Conservation (phyloP, 495 filamentous ascomycete species). For the Neurospora sp. region DNA sequence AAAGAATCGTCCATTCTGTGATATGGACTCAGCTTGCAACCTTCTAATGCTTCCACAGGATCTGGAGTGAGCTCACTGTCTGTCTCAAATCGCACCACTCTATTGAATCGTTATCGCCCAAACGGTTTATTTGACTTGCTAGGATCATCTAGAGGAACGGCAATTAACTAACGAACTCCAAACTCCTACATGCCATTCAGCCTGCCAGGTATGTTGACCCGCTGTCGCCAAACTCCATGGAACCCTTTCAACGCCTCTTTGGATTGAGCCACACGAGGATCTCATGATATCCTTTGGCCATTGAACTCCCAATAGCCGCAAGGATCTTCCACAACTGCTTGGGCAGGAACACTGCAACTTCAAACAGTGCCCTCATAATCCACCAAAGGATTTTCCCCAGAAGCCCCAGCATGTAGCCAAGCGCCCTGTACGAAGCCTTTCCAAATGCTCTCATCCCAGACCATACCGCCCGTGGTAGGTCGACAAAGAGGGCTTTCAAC, state of each 20-base stretch:
- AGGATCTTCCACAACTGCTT: conserved; percentile 25
- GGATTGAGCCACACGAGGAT: conserved; percentile 33
- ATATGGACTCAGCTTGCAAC: background rate
- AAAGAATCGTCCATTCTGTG: background rate
- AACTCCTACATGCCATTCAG: background rate
- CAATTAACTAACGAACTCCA: background rate
- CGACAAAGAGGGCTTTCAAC: conserved; percentile 22
- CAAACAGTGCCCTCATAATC: conserved; percentile 16
- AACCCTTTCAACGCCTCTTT: conserved; percentile 9
- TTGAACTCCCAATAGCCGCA: conserved; percentile 16
- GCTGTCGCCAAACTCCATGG: background rate
- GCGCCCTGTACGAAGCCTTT: conserved; percentile 10
- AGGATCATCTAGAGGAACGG: background rate
- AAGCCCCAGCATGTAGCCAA: conserved; percentile 23
- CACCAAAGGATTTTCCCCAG: conserved; percentile 19
- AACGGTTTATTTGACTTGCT: background rate
- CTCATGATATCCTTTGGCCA: conserved; percentile 28
- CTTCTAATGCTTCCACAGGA: background rate
- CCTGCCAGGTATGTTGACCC: background rate
- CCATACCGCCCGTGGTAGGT: conserved; percentile 22
- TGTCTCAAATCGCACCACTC: background rate
- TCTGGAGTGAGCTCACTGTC: background rate
- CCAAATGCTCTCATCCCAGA: conserved; percentile 13
- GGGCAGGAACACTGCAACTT: conserved; percentile 24
- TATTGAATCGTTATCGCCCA: background rate